Evolutionary conservation across 768 basidiomycete genomes (phyloP).

Genomic region (Rubroboletus satanas): DNA sequence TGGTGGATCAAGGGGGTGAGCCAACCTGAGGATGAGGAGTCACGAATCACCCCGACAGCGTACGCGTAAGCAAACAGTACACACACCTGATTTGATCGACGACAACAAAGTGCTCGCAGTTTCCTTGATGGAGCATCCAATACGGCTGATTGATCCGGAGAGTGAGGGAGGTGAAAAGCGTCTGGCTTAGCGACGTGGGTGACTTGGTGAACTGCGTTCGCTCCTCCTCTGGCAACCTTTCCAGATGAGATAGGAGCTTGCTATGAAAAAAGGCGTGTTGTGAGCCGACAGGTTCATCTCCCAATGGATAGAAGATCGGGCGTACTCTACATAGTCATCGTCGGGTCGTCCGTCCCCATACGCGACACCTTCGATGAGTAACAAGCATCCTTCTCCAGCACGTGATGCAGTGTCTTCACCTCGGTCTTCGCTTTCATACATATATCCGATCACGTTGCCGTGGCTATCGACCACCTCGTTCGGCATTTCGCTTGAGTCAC

Average conservation of each 20-base stretch:
- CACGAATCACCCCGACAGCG: slow-evolving; percentile 1
- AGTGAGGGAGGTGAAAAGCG: slow-evolving; percentile 48
- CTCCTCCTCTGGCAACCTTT: slow-evolving; percentile 31
- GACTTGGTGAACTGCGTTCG: slow-evolving; percentile 36
- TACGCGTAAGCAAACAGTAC: not conserved
- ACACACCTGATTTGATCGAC: slow-evolving; percentile 67
- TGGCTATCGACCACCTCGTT: slow-evolving; percentile 36
- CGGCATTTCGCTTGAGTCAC: slow-evolving; percentile 53
- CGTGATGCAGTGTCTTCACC: not conserved
- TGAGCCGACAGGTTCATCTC: not conserved
- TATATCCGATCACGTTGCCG: slow-evolving; percentile 34
- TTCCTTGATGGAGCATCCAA: slow-evolving; percentile 76
- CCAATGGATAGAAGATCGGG: not conserved
- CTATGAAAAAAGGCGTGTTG: slow-evolving; percentile 29
- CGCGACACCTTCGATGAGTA: slow-evolving; percentile 58
- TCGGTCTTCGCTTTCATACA: slow-evolving; percentile 13
- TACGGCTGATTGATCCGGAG: slow-evolving; percentile 73
- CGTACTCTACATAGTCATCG: slow-evolving; percentile 59
- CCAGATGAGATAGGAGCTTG: slow-evolving; percentile 42
- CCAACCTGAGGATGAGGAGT: slow-evolving; percentile 40
- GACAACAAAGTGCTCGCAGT: slow-evolving; percentile 77
- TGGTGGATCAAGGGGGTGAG: slow-evolving; percentile 52
- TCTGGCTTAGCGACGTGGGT: slow-evolving; percentile 43
- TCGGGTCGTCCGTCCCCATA: slow-evolving; percentile 53
- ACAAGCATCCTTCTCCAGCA: slow-evolving; percentile 38